A percentile compares a stretch with the other conserved stretches of the same genome.
Evolutionary conservation across 495 filamentous ascomycete species (phyloP).

Genomic region (Lepraria neglecta): DNA sequence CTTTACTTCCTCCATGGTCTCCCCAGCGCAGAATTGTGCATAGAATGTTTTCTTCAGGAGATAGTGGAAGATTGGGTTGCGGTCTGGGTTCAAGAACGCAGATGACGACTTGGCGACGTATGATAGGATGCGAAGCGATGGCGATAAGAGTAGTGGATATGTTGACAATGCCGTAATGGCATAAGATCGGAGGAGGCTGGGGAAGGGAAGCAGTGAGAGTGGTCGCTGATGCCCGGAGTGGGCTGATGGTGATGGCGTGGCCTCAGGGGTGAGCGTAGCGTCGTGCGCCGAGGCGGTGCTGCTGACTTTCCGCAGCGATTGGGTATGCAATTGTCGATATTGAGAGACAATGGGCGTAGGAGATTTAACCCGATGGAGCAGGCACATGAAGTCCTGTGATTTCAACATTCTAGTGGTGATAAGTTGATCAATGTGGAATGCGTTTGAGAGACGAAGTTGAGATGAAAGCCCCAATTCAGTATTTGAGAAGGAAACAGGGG

Average conservation of each 20-base stretch:
- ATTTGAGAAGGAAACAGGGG: neutral
- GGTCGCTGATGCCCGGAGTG: slow-evolving; percentile 35
- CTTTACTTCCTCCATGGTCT: slow-evolving; percentile 34
- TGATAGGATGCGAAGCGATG: slow-evolving; percentile 62
- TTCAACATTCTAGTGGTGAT: neutral
- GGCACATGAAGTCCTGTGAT: slow-evolving; percentile 1
- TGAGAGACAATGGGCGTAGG: neutral
- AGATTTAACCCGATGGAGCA: slow-evolving; percentile 7
- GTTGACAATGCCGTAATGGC: slow-evolving; percentile 75
- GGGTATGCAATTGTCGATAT: neutral
- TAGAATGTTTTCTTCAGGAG: slow-evolving; percentile 44
- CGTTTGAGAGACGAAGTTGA: neutral
- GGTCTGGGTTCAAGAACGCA: slow-evolving; percentile 41
- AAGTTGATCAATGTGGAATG: neutral
- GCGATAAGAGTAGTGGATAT: slow-evolving; percentile 61
- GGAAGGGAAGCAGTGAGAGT: slow-evolving; percentile 66
- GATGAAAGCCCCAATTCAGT: neutral
- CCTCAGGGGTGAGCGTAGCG: neutral
- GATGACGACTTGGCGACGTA: slow-evolving; percentile 63
- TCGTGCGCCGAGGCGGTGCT: slow-evolving; percentile 13
- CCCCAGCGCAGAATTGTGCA: slow-evolving; percentile 44
- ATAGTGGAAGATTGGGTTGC: slow-evolving; percentile 38
- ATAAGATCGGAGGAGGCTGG: slow-evolving; percentile 68
- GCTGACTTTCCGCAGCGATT: slow-evolving; percentile 13
- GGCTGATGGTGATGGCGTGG: neutral